phyloP scores from a whole-genome alignment of 352 stramenopile genomes.

The Phytophthora nicotianae region DNA sequence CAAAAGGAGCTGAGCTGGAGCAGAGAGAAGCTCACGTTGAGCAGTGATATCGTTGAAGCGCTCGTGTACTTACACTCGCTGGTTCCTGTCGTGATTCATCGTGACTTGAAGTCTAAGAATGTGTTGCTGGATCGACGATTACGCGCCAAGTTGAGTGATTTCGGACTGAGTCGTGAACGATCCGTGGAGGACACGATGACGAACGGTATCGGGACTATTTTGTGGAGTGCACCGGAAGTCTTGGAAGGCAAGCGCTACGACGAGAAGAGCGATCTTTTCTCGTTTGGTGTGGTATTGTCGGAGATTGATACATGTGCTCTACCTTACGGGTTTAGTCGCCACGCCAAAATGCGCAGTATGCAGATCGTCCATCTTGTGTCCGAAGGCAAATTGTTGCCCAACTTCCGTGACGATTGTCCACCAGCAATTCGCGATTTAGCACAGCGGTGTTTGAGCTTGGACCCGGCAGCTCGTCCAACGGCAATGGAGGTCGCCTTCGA shows the following conservation, averaged over 20 bases:
- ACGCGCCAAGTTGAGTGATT: constrained; percentile 76
- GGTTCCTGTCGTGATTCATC: constrained; percentile 69
- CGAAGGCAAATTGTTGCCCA: constrained; percentile 75
- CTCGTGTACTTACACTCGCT: constrained; percentile 78
- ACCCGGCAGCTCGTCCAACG: constrained; percentile 63
- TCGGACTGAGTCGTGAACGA: constrained; percentile 68
- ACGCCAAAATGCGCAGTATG: constrained; percentile 80
- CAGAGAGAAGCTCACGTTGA: constrained; percentile 63
- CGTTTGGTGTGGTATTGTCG: constrained; percentile 72
- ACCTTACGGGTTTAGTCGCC: constrained; percentile 66
- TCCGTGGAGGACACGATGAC: constrained; percentile 81
- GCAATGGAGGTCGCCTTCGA: constrained; percentile 75
- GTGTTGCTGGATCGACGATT: constrained; percentile 64
- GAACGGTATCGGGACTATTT: constrained; percentile 75
- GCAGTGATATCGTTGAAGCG: constrained; percentile 69
- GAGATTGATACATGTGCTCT: constrained; percentile 81
- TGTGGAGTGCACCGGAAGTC: constrained; percentile 76
- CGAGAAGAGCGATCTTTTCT: constrained; percentile 82
- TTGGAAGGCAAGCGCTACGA: constrained; percentile 77
- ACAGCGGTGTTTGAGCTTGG: constrained; percentile 63
- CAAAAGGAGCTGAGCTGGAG: constrained; percentile 55
- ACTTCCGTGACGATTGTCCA: constrained; percentile 71
- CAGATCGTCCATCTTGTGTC: constrained; percentile 85
- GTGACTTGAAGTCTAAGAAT: constrained; percentile 80
- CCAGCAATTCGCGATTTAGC: constrained; percentile 57